Percentiles rank a stretch among this genome's conserved stretches.
Evolutionary conservation across 2,329 filamentous ascomycete genomes (phyloP).

Genomic region (Colletotrichum salicis): DNA sequence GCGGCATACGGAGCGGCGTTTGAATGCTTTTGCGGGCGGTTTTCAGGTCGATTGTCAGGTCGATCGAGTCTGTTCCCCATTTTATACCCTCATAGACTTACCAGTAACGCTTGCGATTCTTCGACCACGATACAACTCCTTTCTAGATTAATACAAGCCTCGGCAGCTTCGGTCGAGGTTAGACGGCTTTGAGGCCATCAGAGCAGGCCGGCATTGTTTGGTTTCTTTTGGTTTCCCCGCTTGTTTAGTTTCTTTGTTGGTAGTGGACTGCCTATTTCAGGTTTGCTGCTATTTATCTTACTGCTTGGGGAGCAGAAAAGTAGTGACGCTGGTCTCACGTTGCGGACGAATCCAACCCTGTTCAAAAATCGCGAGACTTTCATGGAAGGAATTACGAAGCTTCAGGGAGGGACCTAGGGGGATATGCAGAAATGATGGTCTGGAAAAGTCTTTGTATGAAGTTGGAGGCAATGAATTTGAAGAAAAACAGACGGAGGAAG

Average conservation of each 20-base stretch:
- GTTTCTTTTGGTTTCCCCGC: constrained; percentile 10
- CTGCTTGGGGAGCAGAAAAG: neutral
- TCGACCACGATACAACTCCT: constrained; percentile 16
- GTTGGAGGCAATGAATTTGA: constrained; percentile 21
- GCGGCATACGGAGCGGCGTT: constrained; percentile 31
- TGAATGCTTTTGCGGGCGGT: constrained; percentile 26
- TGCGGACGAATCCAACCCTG: neutral
- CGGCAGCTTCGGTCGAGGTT: neutral
- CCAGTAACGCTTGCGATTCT: constrained; percentile 31
- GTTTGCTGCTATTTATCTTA: neutral
- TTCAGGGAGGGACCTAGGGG: neutral
- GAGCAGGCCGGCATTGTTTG: constrained; percentile 6
- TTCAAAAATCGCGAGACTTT: neutral
- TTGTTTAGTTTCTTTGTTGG: constrained; percentile 11
- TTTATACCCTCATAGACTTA: constrained; percentile 39
- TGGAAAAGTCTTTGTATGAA: constrained; percentile 6
- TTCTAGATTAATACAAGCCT: constrained; percentile 28
- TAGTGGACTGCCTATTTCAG: constrained; percentile 2
- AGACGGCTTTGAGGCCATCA: constrained; percentile 8
- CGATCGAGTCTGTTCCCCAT: constrained; percentile 27
- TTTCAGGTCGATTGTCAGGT: constrained; percentile 26
- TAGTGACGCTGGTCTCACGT: neutral
- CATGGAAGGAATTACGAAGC: neutral
- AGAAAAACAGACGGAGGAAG: neutral
- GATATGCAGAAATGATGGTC: constrained; percentile 1